phyloP scores from a whole-genome alignment of 2,329 filamentous ascomycete species.

The Epichloe hybrida region DNA sequence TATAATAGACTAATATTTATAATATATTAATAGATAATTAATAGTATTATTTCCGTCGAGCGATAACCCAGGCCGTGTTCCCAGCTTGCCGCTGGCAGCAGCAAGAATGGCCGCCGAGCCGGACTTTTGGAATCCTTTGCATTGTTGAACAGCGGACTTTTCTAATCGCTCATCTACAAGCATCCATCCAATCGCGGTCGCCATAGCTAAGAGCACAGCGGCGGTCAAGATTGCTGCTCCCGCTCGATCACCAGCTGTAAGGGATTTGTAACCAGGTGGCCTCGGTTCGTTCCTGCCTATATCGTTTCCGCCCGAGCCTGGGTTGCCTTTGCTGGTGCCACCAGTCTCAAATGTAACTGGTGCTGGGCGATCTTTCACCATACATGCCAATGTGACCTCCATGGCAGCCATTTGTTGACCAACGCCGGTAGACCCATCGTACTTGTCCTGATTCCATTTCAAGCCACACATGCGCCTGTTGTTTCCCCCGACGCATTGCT shows the following conservation, averaged over 20 bases:
- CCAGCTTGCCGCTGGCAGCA: slow-evolving; percentile 6
- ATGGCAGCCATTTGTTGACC: slow-evolving; percentile 60
- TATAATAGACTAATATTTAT: too few relatives aligned
- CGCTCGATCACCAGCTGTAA: slow-evolving; percentile 47
- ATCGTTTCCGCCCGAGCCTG: slow-evolving; percentile 32
- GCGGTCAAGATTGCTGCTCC: slow-evolving; percentile 55
- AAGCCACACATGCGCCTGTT: slow-evolving; percentile 47
- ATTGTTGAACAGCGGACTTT: slow-evolving; percentile 18
- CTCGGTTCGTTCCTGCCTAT: slow-evolving; percentile 23
- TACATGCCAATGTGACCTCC: slow-evolving; percentile 49
- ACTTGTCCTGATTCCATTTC: slow-evolving; percentile 42
- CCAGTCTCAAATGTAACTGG: slow-evolving; percentile 39
- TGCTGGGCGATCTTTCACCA: slow-evolving; percentile 31
- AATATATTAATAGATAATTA: too few relatives aligned
- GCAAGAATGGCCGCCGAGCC: slow-evolving; percentile 9
- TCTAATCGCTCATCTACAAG: slow-evolving; percentile 33
- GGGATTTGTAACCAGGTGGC: slow-evolving; percentile 13
- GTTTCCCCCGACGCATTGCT: slow-evolving; percentile 44
- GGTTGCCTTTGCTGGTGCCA: slow-evolving; percentile 40
- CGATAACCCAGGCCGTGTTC: not conserved
- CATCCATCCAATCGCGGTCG: slow-evolving; percentile 38
- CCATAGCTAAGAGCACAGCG: slow-evolving; percentile 37
- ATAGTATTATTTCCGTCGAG: slow-evolving; percentile 17
- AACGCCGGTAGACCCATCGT: slow-evolving; percentile 47
- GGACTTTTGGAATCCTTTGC: slow-evolving; percentile 14